Base-by-base conservation (phyloP, 2,329 filamentous ascomycete genomes). In the Neodidymelliopsis sp. region DNA sequence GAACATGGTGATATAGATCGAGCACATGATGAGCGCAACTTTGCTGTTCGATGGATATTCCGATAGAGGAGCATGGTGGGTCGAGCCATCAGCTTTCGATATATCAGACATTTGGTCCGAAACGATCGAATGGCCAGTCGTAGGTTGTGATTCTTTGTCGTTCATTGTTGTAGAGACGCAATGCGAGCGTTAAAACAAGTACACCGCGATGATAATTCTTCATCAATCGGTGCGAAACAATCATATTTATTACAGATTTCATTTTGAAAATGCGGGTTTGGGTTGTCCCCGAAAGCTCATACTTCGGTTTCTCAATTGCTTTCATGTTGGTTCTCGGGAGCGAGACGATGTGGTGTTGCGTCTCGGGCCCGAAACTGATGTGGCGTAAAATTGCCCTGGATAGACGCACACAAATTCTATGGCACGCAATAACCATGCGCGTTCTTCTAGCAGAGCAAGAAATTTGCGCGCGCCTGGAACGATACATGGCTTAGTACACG, bases 1-100 rank as follows among this genome's bases (percentile, higher is more conserved):
- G 7, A 46, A 46, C 34, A 46, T 39, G 16, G 43, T 18, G 4
- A 38, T 39, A 13, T 37, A 44, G 19, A 37, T 36, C 10, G 41
- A 44, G 13, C 24, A 36, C 31, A 44, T 44, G 18, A 36, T 30
- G 9, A 36, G 4, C 11, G 27, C 20, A 11, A 38, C 11, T 12
- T 16, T 35, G 6, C 20, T 30, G 4, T 27, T 38, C 10, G 33
- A 31, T 19, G 34, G 34, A 9, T 31, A 31, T n/a, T 25, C n/a
- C 11, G 19, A 24, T 4, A 16, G 18, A 13, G 25, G 4, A 6
- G 6, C 7, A 18, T 19, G 20, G 11, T 9, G 4, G 8, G n/a
- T 11, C 13, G 20, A 10, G 19, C 3, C 11, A 15, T 27, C 20
- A 31, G 27, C 15, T 10, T 38, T 19, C 16, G 15, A n/a, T 2